Base-by-base conservation (phyloP, 371 early-diverging fungal genomes). In the Umbelopsis sp. region DNA sequence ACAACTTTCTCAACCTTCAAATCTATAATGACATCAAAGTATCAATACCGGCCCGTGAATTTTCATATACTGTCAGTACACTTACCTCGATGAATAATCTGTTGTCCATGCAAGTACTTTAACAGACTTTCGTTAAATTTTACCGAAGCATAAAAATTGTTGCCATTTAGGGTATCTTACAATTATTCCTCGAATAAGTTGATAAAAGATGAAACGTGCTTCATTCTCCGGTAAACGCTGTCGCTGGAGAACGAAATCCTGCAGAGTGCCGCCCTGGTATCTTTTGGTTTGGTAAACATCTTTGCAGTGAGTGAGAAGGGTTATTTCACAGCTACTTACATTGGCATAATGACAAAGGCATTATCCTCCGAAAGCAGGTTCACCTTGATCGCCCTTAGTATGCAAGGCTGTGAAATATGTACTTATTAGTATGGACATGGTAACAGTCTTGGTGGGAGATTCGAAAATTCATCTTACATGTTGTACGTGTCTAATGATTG, bases 231-330 rank as follows among this genome's bases (percentile, higher is more conserved):
- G n/a, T 18, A 35, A 18, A 2, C 29, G 18, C 18, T 24, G 57
- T 29, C 57, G 22, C 35, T 29, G 18, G 18, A 14, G 29, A 11
- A 57, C 35, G 7, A 18, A 57, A 18, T 57, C 57, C 29, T 29
- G 35, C 11, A 57, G 35, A 3, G 57, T 57, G 9, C 57, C 57
- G 35, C 57, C 57, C 9, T 57, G 57, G 57, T 57, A 57, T 6
- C 57, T 57, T 29, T 10, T 1, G 32, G 14, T 35, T 12, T 14
- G 57, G 11, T 48, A 10, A 48, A 20, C 7, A 12, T 0, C 41
- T 41, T 1, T 41, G 41, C 18, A 12, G 7, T 48, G 48, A 18
- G 16, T 6, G 16, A 48, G n/a, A 48, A 18, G 48, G 5, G 4
- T n/a, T 48, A 8, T 48, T 48, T 20, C 4, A 45, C 14, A 14